These are phyloP conservation scores for Escovopsis sp. DNA, from an alignment of 2,329 filamentous ascomycete species.

Conservation along the genomic window DNA sequence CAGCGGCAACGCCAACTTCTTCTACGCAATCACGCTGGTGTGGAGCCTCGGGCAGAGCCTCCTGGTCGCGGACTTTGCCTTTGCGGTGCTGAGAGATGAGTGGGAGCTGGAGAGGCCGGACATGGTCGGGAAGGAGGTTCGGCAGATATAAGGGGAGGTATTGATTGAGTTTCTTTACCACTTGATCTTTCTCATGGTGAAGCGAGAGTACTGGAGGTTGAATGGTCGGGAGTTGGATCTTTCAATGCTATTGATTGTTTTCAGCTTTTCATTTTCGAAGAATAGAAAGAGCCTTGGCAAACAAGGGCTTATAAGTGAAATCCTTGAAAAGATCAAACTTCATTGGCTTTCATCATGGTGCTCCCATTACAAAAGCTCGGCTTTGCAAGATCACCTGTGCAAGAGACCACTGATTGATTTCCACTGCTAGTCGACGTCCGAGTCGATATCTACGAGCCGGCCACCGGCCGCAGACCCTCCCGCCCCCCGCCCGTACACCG, in stretches of 20 bases:
- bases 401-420: not conserved
- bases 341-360: too few relatives aligned
- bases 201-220: too few relatives aligned
- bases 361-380: too few relatives aligned
- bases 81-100: constrained; percentile 80
- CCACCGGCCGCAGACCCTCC: constrained; percentile 6
- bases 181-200: too few relatives aligned
- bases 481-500: not conserved
- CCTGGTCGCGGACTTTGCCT: constrained; percentile 74
- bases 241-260: too few relatives aligned
- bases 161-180: not conserved
- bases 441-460: constrained; percentile 20
- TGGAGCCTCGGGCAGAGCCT: constrained; percentile 88
- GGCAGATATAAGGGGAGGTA: constrained; percentile 52
- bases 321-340: too few relatives aligned
- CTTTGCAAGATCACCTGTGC: too few relatives aligned
- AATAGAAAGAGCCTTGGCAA: too few relatives aligned
- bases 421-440: constrained; percentile 18
- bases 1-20: constrained; percentile 97
- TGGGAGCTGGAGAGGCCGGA: constrained; percentile 88
- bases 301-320: too few relatives aligned
- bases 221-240: too few relatives aligned
- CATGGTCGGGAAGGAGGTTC: constrained; percentile 74
- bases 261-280: too few relatives aligned
- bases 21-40: constrained; percentile 97